Evolutionary conservation across 345 rosid species (phyloP).

Genomic region (Syzygium aqueum): DNA sequence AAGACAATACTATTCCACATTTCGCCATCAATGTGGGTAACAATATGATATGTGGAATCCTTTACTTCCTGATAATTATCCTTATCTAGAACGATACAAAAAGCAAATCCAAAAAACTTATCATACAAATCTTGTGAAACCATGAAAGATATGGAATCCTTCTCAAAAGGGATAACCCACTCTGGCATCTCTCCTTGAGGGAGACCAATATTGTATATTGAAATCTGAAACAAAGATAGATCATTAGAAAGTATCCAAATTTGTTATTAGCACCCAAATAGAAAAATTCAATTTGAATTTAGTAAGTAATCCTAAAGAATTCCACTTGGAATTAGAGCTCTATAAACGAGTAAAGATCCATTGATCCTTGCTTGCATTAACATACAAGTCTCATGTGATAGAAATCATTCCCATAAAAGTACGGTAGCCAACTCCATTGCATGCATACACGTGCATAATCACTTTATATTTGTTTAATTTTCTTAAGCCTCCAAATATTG

Average conservation of each 20-base stretch:
- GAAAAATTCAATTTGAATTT: neutral
- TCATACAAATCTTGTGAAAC: neutral
- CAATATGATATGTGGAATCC: neutral
- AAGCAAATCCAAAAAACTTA: neutral
- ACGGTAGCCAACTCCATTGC: neutral
- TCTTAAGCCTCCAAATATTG: neutral
- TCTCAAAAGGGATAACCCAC: neutral
- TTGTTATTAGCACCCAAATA: neutral
- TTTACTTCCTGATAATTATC: neutral
- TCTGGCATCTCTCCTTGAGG: neutral
- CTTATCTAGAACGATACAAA: accelerated
- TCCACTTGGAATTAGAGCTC: neutral
- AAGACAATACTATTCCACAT: accelerated
- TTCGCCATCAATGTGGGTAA: neutral
- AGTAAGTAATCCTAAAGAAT: neutral
- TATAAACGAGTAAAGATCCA: neutral
- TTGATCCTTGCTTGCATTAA: neutral
- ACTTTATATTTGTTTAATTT: neutral
- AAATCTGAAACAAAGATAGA: neutral
- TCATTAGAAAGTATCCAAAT: neutral
- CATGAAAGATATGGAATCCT: neutral
- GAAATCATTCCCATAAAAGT: neutral
- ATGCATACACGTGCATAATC: neutral
- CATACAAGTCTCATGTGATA: neutral
- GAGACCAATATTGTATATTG: accelerated